Base-by-base conservation (phyloP, 371 early-diverging fungal genomes). In the Apophysomyces sp. region DNA sequence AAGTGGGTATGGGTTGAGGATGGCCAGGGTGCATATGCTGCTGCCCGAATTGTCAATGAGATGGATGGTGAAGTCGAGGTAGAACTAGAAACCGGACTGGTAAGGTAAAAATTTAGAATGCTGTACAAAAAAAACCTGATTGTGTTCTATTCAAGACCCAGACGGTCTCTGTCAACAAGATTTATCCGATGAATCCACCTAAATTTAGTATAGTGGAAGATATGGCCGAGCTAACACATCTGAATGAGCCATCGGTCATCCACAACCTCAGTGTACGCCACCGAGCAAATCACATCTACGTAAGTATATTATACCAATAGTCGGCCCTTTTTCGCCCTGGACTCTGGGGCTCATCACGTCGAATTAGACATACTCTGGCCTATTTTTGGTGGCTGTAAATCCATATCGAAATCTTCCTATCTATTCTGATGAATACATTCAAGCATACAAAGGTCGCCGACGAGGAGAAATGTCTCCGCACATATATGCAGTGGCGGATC, bases 121-220 rank as follows among this genome's bases (percentile, higher is more conserved):
- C 16, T 44, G 49, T 5, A 39, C 29, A 27, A 27, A 30, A 29
- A 29, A 7, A 18, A 28, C 13, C 31, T 18, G 29, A 28, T 8
- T 27, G 7, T 28, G 5, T 3, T 13, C n/a, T 18, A 13, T 13
- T 1, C 18, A 65, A 92, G 92, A 78, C 86, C 58, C 76, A 78
- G 31, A 74, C 73, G 5, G 88, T 93, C 37, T 80, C 86, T 64
- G 74, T 86, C 60, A 91, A 89, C 61, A 89, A 91, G 51, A 88
- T 95, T 1, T 92, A 95, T 58, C 95, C 97, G 77, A 97, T 98
- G 92, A 99, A 99, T 65, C 99, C 99, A 32, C 95, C 97, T 39
- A 99, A 99, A 80, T 99, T 99, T 74, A 99, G 99, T 74, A 86
- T 89, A 63, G 94, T 92, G 41, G 99, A 98, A 51, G 99, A 99